phyloP scores from a whole-genome alignment of 1,284 basidiomycete species.

The Stygiomarasmius scandens region DNA sequence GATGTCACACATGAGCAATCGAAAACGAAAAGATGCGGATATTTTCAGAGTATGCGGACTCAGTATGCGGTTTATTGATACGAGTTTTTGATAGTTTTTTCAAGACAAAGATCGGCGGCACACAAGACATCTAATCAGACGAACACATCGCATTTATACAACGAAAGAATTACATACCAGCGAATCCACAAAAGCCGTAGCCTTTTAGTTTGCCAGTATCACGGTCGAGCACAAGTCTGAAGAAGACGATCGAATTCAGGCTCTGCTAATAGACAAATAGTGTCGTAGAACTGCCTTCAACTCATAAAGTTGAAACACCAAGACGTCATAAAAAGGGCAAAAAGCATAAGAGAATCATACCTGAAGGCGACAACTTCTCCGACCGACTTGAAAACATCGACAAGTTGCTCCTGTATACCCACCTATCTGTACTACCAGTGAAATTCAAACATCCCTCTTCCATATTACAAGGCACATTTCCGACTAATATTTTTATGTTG shows the following conservation, averaged over 20 bases:
- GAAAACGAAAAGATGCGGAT: too few relatives aligned
- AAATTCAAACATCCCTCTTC: constrained; percentile 55
- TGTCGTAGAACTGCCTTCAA: neutral
- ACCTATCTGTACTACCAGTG: neutral
- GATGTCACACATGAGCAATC: neutral
- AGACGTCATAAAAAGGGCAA: neutral
- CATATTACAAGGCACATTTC: constrained; percentile 88
- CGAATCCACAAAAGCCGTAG: constrained; percentile 97
- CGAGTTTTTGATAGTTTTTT: too few relatives aligned
- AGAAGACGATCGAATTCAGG: neutral
- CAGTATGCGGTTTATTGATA: too few relatives aligned
- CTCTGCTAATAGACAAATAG: neutral
- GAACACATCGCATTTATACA: constrained; percentile 28
- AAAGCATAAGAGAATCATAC: constrained; percentile 38
- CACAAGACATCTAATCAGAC: constrained; percentile 34
- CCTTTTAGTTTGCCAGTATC: constrained; percentile 96
- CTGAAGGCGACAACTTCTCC: constrained; percentile 88
- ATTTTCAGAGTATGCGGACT: too few relatives aligned
- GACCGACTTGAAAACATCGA: constrained; percentile 84
- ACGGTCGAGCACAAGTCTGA: constrained; percentile 92
- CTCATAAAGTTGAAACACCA: neutral
- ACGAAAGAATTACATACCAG: constrained; percentile 65
- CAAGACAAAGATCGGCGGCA: too few relatives aligned
- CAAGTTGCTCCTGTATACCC: constrained; percentile 66
- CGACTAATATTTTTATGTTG: constrained; percentile 48